Conservation (phyloP, 805 yeast genomes). For the Candida pseudofarinosa region DNA sequence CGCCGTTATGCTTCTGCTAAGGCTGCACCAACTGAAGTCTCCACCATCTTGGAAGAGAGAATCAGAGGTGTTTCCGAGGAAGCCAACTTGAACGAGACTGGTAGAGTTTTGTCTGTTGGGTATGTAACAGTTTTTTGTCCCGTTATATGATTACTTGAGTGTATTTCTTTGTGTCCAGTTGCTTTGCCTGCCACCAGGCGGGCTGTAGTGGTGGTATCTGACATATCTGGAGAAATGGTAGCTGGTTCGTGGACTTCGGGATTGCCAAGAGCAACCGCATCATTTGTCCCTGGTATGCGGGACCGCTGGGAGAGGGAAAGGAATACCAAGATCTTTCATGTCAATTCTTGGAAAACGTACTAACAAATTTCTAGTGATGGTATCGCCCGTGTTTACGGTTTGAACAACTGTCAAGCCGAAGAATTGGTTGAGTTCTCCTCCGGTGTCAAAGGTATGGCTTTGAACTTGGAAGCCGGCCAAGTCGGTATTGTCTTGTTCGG, state of each 20-base stretch:
- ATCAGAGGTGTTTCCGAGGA: constrained; percentile 98
- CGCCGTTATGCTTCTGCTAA: constrained; percentile 90
- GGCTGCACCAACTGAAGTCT: constrained; percentile 99
- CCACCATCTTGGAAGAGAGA: constrained; percentile 97
- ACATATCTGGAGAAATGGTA: too few relatives aligned
- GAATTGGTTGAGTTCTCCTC: constrained; percentile 99
- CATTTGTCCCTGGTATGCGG: too few relatives aligned
- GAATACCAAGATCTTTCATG: too few relatives aligned
- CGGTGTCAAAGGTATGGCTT: constrained; percentile 99
- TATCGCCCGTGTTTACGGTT: constrained; percentile 99
- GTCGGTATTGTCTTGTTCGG: constrained; percentile 99
- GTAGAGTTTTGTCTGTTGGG: constrained; percentile 98
- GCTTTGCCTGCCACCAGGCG: too few relatives aligned
- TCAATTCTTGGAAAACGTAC: constrained; percentile 20
- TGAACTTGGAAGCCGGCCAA: constrained; percentile 99
- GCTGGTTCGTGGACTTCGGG: not conserved
- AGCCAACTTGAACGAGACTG: constrained; percentile 97
- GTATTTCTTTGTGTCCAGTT: too few relatives aligned
- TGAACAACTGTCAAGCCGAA: constrained; percentile 99
- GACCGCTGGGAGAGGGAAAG: not conserved
- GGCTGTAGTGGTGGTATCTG: too few relatives aligned
- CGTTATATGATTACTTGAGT: too few relatives aligned
- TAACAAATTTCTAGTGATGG: constrained; percentile 76
- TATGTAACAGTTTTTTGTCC: constrained; percentile 52
- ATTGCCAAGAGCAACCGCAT: constrained; percentile 2